Evolutionary conservation across 2,329 filamentous ascomycete genomes (phyloP).

Genomic region (Neofusicoccum sp.): DNA sequence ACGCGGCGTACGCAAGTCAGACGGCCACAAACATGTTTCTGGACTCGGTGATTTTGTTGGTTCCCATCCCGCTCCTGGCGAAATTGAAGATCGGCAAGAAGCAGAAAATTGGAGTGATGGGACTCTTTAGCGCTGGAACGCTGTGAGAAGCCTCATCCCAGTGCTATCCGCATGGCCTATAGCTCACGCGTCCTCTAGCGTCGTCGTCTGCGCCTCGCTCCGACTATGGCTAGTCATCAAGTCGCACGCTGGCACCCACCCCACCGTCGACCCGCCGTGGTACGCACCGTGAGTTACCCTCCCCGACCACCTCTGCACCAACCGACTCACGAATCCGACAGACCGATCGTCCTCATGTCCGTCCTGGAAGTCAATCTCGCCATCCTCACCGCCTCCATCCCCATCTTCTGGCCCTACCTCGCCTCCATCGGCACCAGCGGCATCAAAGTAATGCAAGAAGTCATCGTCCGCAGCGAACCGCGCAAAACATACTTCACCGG

Average conservation of each 20-base stretch:
- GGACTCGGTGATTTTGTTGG: constrained; percentile 34
- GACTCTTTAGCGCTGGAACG: constrained; percentile 24
- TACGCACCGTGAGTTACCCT: constrained; percentile 9
- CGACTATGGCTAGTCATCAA: constrained; percentile 20
- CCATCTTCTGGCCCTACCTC: constrained; percentile 28
- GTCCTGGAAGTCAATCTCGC: constrained; percentile 27
- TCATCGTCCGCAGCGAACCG: constrained; percentile 19
- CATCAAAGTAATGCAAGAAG: constrained; percentile 19
- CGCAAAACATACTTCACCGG: constrained; percentile 1
- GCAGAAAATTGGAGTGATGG: constrained; percentile 33
- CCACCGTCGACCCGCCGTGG: constrained; percentile 19
- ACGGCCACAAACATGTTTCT: constrained; percentile 37
- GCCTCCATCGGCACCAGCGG: background rate
- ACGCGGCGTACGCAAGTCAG: constrained; percentile 34
- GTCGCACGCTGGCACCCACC: constrained; percentile 12
- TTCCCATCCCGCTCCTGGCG: constrained; percentile 38
- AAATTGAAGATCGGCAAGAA: constrained; percentile 35
- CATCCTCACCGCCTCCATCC: constrained; percentile 26
- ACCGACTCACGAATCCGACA: background rate
- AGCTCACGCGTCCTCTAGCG: background rate
- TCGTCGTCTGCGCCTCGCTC: constrained; percentile 13
- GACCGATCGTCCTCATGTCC: constrained; percentile 25
- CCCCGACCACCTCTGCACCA: background rate
- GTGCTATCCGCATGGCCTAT: background rate
- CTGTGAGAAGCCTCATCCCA: background rate